phyloP scores from a whole-genome alignment of 805 yeast species.

The Suhomyces vadensis region DNA sequence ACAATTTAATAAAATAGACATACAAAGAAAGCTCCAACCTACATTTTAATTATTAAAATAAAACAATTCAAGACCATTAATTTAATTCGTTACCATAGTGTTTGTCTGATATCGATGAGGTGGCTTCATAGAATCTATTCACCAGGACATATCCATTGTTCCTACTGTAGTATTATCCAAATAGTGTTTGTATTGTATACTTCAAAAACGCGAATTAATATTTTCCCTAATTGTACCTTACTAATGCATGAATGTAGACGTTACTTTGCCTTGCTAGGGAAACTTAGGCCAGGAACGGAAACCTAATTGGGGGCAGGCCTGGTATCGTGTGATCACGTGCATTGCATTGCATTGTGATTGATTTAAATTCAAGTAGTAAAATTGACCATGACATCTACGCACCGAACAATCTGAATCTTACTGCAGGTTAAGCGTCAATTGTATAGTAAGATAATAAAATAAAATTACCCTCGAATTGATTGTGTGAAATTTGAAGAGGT shows the following conservation, averaged over 20 bases:
- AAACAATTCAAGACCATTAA: not conserved
- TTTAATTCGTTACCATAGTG: not conserved
- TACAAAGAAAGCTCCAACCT: not conserved
- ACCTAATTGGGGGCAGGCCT: not conserved
- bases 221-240: not conserved
- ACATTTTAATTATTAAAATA: too few species aligned
- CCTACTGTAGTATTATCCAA: not conserved
- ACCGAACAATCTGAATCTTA: not conserved
- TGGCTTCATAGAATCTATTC: not conserved
- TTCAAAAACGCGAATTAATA: not conserved
- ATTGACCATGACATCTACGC: not conserved
- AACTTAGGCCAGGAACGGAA: constrained; percentile 1
- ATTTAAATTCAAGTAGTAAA: not conserved
- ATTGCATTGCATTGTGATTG: too few species aligned
- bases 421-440: not conserved
- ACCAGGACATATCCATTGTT: not conserved
- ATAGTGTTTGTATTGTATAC: not conserved
- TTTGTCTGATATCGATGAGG: not conserved
- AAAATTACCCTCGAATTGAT: too few species aligned
- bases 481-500: too few species aligned
- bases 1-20: constrained; percentile 7
- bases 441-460: too few species aligned
- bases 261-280: not conserved
- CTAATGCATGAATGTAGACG: not conserved
- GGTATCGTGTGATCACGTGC: not conserved